phyloP scores from a whole-genome alignment of 768 basidiomycete genomes.

The Phylloporus scabripes region DNA sequence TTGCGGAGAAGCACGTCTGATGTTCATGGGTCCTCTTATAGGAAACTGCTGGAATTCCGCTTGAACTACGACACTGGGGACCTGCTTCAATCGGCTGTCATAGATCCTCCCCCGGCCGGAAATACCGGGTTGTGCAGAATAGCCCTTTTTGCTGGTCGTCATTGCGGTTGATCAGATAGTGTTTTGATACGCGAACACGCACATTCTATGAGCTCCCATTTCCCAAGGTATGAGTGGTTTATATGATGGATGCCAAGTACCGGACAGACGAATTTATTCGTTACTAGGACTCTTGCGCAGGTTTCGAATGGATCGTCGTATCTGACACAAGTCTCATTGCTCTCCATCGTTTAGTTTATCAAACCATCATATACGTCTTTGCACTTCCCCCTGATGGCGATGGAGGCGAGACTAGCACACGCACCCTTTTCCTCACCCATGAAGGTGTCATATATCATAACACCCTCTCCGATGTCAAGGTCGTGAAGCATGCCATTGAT shows the following conservation, averaged over 20 bases:
- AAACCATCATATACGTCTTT: not conserved
- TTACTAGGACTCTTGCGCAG: not conserved
- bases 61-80: not conserved
- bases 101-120: too few species aligned
- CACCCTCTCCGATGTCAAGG: fast-evolving
- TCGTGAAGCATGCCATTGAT: not conserved
- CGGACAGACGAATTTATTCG: not conserved
- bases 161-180: not conserved
- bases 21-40: not conserved
- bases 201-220: not conserved
- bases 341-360: not conserved
- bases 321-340: not conserved
- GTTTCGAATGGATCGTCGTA: not conserved
- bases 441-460: not conserved
- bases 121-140: too few species aligned
- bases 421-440: not conserved
- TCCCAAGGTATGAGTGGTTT: not conserved
- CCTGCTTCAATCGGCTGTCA: not conserved
- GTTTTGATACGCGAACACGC: not conserved
- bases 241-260: conserved; percentile 13
- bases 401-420: not conserved
- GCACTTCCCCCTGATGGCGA: not conserved
- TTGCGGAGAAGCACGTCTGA: too few species aligned
- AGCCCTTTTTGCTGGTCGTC: too few species aligned
- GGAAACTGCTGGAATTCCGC: conserved; percentile 1